Base-by-base conservation (phyloP, 2,329 filamentous ascomycete species). In the Fusarium lateritium region DNA sequence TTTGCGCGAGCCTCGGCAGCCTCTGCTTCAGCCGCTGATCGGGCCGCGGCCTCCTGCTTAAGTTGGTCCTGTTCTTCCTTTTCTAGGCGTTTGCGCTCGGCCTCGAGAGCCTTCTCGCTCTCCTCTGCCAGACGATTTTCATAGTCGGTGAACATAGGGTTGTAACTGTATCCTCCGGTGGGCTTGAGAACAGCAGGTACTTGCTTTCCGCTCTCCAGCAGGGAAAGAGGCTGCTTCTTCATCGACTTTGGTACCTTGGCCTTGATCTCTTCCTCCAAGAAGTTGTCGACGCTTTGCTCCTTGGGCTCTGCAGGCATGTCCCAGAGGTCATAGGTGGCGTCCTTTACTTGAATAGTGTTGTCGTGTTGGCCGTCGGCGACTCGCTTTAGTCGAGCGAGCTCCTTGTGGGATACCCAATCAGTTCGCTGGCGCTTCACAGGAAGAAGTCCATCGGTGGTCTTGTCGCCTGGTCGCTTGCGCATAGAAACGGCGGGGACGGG, bases 91-190 rank as follows among this genome's bases (percentile, higher is more conserved):
- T 91, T 89, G 77, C 89, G 87, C 80, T 98, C 95, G 0, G 90
- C 88, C 67, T 91, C 92, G 3, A 98, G 84, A 15, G 92, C 94
- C 80, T 92, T 93, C 57, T 90, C 86, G 45, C 93, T 92, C 79
- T 97, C 93, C 42, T 88, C 84, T 21, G 87, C 85, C 44, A 97
- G 83, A 17, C 95, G 88, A 10, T 88, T 85, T 73, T 94, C 91
- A 86, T 97, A 99, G 67, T 97, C 94, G 67, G 89, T 87, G 73
- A 97, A 97, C 7, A 88, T 83, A 0, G 96, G 96, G 78, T 99
- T 99, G 83, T 99, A 99, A 73, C 93, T 97, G 79, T 91, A 93
- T 62, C 93, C 94, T 17, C 91, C 93, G 8, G 89, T 86, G 2
- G 96, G 96, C 75, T 90, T 92, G 65, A 87, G 85, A 1, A 99